Percentiles rank a stretch among this genome's conserved stretches.
Conservation (phyloP, 148 eudicot genomes). For the Chenopodium album region DNA sequence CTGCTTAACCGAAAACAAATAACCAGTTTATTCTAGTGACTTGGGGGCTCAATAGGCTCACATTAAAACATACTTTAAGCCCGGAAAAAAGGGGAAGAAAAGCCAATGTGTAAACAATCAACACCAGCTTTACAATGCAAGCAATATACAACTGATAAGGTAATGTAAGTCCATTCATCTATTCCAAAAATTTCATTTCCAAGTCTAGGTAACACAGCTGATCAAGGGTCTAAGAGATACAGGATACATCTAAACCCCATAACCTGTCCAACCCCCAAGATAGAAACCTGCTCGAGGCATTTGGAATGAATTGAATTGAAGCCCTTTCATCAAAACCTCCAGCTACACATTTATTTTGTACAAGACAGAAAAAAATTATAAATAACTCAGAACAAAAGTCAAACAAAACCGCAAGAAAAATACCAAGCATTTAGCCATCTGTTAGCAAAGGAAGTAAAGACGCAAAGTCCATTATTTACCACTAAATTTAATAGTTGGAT, state of each 20-base stretch:
- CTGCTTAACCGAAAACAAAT: constrained; percentile 35
- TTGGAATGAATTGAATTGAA: neutral
- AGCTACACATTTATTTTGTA: neutral
- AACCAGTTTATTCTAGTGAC: constrained; percentile 7
- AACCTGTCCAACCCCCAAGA: neutral
- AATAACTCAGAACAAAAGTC: neutral
- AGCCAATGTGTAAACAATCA: neutral
- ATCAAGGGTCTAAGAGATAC: neutral
- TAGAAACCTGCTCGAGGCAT: neutral
- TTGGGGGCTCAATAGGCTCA: neutral
- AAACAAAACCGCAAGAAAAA: neutral
- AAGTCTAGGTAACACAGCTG: neutral
- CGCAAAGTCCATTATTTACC: constrained; percentile 42
- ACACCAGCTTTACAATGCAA: neutral
- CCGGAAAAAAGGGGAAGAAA: neutral
- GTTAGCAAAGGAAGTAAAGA: neutral
- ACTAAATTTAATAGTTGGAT: constrained; percentile 82
- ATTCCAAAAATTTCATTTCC: neutral
- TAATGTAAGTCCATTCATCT: neutral
- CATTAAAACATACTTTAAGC: neutral
- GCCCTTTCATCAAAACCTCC: neutral
- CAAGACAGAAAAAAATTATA: neutral
- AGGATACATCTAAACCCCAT: neutral
- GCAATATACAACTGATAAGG: neutral
- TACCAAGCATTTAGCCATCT: neutral